Evolutionary conservation across 2,329 filamentous ascomycete genomes (phyloP).

Genomic region (Sporothrix euskadiensis): DNA sequence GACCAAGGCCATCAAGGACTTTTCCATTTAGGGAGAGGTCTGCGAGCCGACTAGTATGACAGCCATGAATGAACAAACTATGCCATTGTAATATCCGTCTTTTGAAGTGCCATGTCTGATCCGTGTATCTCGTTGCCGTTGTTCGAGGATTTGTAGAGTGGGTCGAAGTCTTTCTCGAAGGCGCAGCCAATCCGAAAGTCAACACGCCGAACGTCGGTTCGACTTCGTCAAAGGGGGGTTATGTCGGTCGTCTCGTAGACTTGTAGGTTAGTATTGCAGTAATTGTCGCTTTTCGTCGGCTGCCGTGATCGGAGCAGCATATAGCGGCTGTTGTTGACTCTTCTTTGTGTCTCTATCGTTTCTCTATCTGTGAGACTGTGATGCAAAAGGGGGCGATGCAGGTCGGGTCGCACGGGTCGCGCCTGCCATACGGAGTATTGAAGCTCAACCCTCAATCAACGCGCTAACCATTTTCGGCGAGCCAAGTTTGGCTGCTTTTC

Average conservation of each 20-base stretch:
- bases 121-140: neutral
- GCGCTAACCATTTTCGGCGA: constrained; percentile 22
- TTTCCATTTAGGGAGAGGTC: constrained; percentile 19
- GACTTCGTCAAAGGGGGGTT: neutral
- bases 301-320: neutral
- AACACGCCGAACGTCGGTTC: neutral
- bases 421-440: neutral
- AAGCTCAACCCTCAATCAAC: neutral
- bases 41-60: neutral
- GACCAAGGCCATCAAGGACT: constrained; percentile 29
- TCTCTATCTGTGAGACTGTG: neutral
- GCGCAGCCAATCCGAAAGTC: neutral
- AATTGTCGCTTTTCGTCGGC: neutral
- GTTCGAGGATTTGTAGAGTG: neutral
- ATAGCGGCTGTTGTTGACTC: neutral
- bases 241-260: neutral
- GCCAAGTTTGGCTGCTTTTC: neutral
- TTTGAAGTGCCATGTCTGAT: neutral
- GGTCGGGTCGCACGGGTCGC: neutral
- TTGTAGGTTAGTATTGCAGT: neutral
- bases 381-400: constrained; percentile 6
- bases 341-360: neutral
- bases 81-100: neutral
- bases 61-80: neutral
- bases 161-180: neutral